Conservation (phyloP, 495 filamentous ascomycete genomes). For the Penicillium cosmopolitanum region DNA sequence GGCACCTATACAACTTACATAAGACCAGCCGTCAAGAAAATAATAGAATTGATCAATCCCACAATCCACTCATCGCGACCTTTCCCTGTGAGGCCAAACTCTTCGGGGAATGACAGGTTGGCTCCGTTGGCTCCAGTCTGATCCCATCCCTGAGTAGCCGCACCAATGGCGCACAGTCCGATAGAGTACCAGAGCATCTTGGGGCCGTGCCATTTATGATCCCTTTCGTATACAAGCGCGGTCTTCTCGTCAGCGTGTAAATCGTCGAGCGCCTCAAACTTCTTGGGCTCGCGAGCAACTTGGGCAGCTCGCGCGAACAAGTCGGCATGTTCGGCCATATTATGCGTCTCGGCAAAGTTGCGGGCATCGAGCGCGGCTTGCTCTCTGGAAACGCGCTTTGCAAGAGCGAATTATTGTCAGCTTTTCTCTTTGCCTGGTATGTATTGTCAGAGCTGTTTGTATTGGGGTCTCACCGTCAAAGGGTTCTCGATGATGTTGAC, state of each 20-base stretch:
- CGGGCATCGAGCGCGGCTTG: slow-evolving; percentile 41
- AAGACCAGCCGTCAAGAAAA: slow-evolving; percentile 35
- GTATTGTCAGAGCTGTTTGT: neutral
- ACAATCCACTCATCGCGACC: slow-evolving; percentile 58
- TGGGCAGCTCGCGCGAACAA: slow-evolving; percentile 47
- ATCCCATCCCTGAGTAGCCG: slow-evolving; percentile 60
- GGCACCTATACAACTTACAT: slow-evolving; percentile 37
- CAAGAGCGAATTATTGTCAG: neutral
- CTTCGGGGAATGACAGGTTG: slow-evolving; percentile 59
- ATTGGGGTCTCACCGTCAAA: slow-evolving; percentile 36
- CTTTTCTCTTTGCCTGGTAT: neutral
- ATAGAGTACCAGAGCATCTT: slow-evolving; percentile 41
- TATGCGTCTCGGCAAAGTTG: slow-evolving; percentile 39
- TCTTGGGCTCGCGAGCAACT: slow-evolving; percentile 33
- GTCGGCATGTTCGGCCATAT: slow-evolving; percentile 45
- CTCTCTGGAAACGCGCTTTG: slow-evolving; percentile 37
- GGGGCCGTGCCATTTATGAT: slow-evolving; percentile 42
- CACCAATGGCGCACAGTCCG: slow-evolving; percentile 36
- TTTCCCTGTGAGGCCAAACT: slow-evolving; percentile 52
- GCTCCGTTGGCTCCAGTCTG: slow-evolving; percentile 71
- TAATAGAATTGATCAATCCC: slow-evolving; percentile 59
- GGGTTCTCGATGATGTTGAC: slow-evolving; percentile 50
- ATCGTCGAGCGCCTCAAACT: slow-evolving; percentile 22
- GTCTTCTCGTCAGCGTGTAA: slow-evolving; percentile 26
- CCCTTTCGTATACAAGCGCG: slow-evolving; percentile 32